Base-by-base conservation (phyloP, 2,329 filamentous ascomycete genomes). In the Fusarium pseudograminearum region DNA sequence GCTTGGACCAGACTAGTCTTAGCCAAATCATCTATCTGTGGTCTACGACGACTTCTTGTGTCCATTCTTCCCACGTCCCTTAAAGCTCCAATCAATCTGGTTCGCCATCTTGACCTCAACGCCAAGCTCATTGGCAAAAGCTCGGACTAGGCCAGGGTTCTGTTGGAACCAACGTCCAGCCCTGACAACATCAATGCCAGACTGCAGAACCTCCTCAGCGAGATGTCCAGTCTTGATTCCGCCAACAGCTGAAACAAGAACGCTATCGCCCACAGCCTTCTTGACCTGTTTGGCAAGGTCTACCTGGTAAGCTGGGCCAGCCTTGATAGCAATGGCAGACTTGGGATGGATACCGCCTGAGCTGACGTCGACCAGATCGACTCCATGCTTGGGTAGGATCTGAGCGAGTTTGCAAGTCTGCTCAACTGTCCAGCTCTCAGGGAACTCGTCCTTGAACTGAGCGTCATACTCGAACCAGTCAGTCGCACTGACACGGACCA, bases 301-400 rank as follows among this genome's bases (percentile, higher is more conserved):
- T 0, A 86, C 89, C 79, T 94, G 92, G 80, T 93, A 94, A 0
- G 83, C 90, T 2, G 53, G 53, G 0, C 54, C 90, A 1, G 50
- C 12, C 4, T 24, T 56, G 9, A 80, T 76, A 33, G 83, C 81
- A 64, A 91, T 84, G 61, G 88, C 86, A 62, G 89, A 87, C 46
- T 79, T 77, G 2, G 84, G 79, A 74, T 93, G 88, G 44, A 86
- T 86, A 8, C 91, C 93, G 3, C 88, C 92, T 2, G 85, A 87
- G 7, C 87, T 90, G 18, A 94, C 86, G 73, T 96, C 93, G 2
- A 96, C 80, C 7, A 95, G 80, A 76, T 96, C 92, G 11, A 95
- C 87, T 5, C 92, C 92, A 15, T 80, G 83, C 1, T 87, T 85
- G 0, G 89, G 89, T 0, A 95, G 81, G 0, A 89, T 79, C 42